Evolutionary conservation across 495 filamentous ascomycete species (phyloP).

Genomic region (Xylaria cubensis): DNA sequence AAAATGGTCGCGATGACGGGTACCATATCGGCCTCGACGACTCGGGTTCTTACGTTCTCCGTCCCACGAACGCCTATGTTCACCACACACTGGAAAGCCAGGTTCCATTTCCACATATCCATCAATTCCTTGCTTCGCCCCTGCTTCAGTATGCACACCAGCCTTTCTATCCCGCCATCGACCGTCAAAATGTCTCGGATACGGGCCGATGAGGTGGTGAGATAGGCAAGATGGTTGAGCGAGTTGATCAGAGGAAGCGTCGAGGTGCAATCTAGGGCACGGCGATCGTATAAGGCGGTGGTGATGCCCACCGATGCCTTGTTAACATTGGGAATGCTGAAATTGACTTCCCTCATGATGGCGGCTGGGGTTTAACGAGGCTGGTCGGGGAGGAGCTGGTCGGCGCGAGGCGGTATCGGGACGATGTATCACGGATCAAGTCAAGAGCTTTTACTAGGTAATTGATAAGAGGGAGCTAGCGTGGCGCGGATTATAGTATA

Average conservation of each 20-base stretch:
- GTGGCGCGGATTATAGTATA: slow-evolving; percentile 30
- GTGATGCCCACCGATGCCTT: slow-evolving; percentile 99
- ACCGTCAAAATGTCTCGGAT: slow-evolving; percentile 97
- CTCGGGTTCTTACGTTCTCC: slow-evolving; percentile 88
- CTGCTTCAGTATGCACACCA: slow-evolving; percentile 97
- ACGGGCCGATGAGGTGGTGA: slow-evolving; percentile 96
- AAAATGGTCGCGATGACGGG: slow-evolving; percentile 99
- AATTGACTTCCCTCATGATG: slow-evolving; percentile 94
- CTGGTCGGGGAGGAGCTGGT: slow-evolving; percentile 21
- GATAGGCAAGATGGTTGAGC: slow-evolving; percentile 95
- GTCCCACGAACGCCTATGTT: slow-evolving; percentile 98
- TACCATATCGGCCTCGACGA: slow-evolving; percentile 98
- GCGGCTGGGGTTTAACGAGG: not conserved
- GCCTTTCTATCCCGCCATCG: slow-evolving; percentile 94
- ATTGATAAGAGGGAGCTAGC: slow-evolving; percentile 3
- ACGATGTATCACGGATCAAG: slow-evolving; percentile 2
- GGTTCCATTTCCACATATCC: slow-evolving; percentile 99
- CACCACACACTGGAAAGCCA: slow-evolving; percentile 97
- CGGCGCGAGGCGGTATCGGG: slow-evolving; percentile 25
- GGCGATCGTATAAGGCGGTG: slow-evolving; percentile 95
- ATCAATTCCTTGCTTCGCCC: slow-evolving; percentile 96
- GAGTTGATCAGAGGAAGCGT: slow-evolving; percentile 98
- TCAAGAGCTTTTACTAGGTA: not conserved
- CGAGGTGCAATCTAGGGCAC: slow-evolving; percentile 97
- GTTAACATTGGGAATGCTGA: slow-evolving; percentile 99